These are phyloP conservation scores for Talaromyces sp. DNA, from an alignment of 2,329 filamentous ascomycete species.

Conservation along the genomic window DNA sequence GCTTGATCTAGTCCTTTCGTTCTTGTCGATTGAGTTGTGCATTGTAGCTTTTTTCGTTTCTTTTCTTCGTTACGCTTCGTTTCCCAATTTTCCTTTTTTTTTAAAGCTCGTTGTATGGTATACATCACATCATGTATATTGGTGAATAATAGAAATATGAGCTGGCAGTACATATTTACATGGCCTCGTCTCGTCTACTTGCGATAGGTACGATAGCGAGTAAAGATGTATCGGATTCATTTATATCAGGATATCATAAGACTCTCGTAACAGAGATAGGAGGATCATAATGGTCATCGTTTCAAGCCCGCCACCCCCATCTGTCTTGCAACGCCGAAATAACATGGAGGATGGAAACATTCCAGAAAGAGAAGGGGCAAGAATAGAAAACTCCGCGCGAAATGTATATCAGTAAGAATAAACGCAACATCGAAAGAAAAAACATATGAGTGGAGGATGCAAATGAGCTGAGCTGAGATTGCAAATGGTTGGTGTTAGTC, in stretches of 20 bases:
- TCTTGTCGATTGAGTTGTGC: conserved; percentile 1
- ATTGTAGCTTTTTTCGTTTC: neutral
- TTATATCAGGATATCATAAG: neutral
- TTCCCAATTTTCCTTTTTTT: no score
- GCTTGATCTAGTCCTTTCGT: conserved; percentile 41
- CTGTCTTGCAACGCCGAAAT: neutral
- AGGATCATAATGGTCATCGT: neutral
- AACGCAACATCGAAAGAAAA: neutral
- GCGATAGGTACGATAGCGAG: neutral
- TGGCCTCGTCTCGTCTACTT: neutral
- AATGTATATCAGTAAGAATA: neutral
- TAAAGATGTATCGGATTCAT: neutral
- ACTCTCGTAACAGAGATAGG: neutral
- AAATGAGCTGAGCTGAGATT: neutral
- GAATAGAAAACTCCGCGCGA: neutral
- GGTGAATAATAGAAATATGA: conserved; percentile 11
- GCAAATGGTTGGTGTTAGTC: conserved; percentile 49
- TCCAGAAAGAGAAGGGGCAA: neutral
- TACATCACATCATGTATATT: conserved; percentile 3
- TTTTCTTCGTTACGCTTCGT: neutral
- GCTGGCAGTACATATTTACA: conserved; percentile 1
- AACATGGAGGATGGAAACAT: neutral
- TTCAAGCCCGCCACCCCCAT: neutral
- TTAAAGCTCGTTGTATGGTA: neutral
- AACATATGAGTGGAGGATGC: neutral